Evolutionary conservation across 2,329 filamentous ascomycete genomes (phyloP).

Genomic region (Monosporascus sp.): DNA sequence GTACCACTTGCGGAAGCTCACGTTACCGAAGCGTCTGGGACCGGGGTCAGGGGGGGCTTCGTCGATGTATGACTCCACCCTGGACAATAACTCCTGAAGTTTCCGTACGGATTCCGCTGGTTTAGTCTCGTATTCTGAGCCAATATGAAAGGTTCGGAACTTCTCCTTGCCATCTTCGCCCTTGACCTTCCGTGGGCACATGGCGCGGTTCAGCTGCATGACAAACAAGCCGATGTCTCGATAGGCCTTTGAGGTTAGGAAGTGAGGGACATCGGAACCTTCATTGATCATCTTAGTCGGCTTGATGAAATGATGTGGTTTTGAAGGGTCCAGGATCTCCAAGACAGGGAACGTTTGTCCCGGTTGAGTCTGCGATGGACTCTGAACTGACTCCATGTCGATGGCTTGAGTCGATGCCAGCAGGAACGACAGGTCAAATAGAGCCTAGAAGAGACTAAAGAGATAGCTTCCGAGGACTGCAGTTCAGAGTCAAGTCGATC

Average conservation of each 20-base stretch:
- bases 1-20: constrained; percentile 84
- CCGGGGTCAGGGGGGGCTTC: constrained; percentile 80
- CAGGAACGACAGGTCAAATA: background rate
- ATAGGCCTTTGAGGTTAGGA: constrained; percentile 78
- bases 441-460: background rate
- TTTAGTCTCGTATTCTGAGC: constrained; percentile 38
- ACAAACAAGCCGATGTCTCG: constrained; percentile 82
- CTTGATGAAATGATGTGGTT: constrained; percentile 54
- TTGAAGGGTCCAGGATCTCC: constrained; percentile 42
- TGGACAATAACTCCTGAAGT: constrained; percentile 62
- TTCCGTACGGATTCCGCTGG: constrained; percentile 51
- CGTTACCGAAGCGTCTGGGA: constrained; percentile 85
- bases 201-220: constrained; percentile 80
- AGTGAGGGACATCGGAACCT: constrained; percentile 72
- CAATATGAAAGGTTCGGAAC: constrained; percentile 45
- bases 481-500: too few relatives aligned
- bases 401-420: too few relatives aligned
- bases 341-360: constrained; percentile 30
- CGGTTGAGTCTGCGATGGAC: background rate
- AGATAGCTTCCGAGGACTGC: background rate
- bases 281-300: constrained; percentile 83
- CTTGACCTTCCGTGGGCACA: constrained; percentile 63
- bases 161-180: constrained; percentile 32
- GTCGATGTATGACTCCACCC: constrained; percentile 62
- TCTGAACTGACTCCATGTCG: background rate